Evolutionary conservation across 2,329 filamentous ascomycete species (phyloP), one percentile per base, ranked within the genome.

Genomic region (Nemania sp.): DNA sequence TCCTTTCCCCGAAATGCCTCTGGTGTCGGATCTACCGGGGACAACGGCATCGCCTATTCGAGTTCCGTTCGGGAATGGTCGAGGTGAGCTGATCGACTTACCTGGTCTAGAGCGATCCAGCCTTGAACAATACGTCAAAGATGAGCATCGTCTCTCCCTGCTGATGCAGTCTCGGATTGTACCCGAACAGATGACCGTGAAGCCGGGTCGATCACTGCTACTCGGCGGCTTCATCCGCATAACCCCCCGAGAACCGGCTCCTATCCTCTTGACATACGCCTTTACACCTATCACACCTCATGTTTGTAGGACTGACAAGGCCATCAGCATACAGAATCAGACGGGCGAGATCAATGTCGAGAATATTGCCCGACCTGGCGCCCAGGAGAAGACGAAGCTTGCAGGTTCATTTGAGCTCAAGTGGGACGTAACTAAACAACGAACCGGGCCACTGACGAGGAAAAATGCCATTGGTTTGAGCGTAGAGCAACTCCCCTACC

Each of bases 11-110:
- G 77, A 84, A 14, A 92, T 97, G 81, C 93, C 93, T 1, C 74
- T 95, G 9, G 88, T 96, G 1, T 96, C 91, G 0, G 82, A 89
- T 4, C 79, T 97, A 2, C 90, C 94, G 0, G 94, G 95, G 8
- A 99, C 94, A 0, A 99, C 94, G 1, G 94, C 92, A 2, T 96
- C 91, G 0, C 94, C 94, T 0, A 97, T 99, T 62, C 87, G 94
- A 23, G 84, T 97, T 15, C 91, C 91, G 0, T 99, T 94, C 67
- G 92, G 92, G 40, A 84, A 84, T 55, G 88, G 89, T 20, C 88
- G 84, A 65, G 94, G 94, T 51, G 95, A 99, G 70, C 79, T 99
- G 28, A 90, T 99, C 64, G 94, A 99, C 68, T 79, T 99, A 12
- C 94, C 94, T 0, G 94, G 94, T 0, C 76, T 99, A 28, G 82